Evolutionary conservation across 176 grass and related monocot genomes (phyloP), one percentile per base, ranked within the genome.

Genomic region (Lolium multiflorum): DNA sequence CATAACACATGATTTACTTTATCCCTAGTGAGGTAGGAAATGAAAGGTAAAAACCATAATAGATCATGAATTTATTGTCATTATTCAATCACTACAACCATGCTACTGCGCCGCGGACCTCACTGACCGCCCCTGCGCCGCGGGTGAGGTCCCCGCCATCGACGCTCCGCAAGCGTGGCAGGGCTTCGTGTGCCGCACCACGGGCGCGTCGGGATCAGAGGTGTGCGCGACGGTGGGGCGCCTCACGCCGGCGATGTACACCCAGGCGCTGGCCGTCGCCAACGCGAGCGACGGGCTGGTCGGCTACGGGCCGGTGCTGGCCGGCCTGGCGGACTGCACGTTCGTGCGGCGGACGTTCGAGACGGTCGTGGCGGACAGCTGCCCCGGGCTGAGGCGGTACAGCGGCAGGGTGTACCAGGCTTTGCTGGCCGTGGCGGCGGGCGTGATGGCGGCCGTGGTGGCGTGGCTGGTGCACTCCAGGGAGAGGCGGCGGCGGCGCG

Each of bases 261-360:
- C 12, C 3, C 70, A 90, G 63, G 81, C 89, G 88, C 11, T 66
- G 2, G 56, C 17, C 7, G 88, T 71, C 6, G 86, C 59, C 0
- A 82, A 93, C 47, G 65, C 87, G 49, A 92, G 89, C 91, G 66
- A 60, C 1, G 90, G 92, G 14, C 52, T 98, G 62, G 79, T 66
- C 1, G 50, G 60, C 0, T 89, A 94, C 46, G 87, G 90, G 2
- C 91, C 90, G 0, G 82, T 71, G 14, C 82, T 98, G 0, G 83
- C 88, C 18, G 88, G 82, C 38, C 72, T 98, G 18, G 90, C 88
- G 7, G 81, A 84, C 84, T 98, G 96, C 88, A 82, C 57, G 28
- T 96, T 93, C n/a, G 90, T 94, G 48, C 86, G 96, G 7, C 80
- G 62, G 74, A 87, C 92, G 75, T 98, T 98, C 64, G 62, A 74